Base-by-base conservation (phyloP, 306 rosid species). In the Medicago ruthenica region DNA sequence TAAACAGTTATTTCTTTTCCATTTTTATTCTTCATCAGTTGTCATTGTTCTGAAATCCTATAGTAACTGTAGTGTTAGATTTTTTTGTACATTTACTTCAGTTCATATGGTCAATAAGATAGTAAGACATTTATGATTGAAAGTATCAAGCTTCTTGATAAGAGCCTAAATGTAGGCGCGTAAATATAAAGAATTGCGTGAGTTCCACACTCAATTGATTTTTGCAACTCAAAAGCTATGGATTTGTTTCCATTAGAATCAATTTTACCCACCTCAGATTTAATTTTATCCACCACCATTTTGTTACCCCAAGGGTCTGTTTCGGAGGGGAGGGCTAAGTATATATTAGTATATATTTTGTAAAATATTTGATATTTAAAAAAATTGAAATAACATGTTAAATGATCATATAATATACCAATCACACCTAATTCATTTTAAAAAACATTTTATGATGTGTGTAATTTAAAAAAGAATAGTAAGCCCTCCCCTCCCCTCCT, bases 11-110 rank as follows among this genome's bases (percentile, higher is more conserved):
- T 31, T 50, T 41, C 71, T 72, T 53, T 67, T 13, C 31, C 13
- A 20, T 78, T 82, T 68, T 17, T 65, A 15, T 34, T 62, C 69
- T 77, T 54, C 22, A 27, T 73, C 34, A 54, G 53, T 76, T 72
- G 54, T 21, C 58, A 45, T 45, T 73, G 37, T 48, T 45, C 62
- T 48, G n/a, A 16, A 58, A 70, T 69, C 42, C 68, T 54, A 34
- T 31, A 24, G 24, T 66, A 20, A 11, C 7, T 57, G 62, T 21
- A 50, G 31, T 76, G 50, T 69, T 59, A 27, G 34, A 42, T 45
- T 8, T 39, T 76, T 60, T 45, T 36, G 53, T 54, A 42, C 36
- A 7, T 66, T 71, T 74, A 18, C 78, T 24, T 53, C 31, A 27
- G 31, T 27, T 27, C 31, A 27, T 27, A 27, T 45, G 54, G 17